These are phyloP conservation scores for Pharus latifolius DNA, from an alignment of 176 grass and related monocot genomes.

Conservation along the genomic window DNA sequence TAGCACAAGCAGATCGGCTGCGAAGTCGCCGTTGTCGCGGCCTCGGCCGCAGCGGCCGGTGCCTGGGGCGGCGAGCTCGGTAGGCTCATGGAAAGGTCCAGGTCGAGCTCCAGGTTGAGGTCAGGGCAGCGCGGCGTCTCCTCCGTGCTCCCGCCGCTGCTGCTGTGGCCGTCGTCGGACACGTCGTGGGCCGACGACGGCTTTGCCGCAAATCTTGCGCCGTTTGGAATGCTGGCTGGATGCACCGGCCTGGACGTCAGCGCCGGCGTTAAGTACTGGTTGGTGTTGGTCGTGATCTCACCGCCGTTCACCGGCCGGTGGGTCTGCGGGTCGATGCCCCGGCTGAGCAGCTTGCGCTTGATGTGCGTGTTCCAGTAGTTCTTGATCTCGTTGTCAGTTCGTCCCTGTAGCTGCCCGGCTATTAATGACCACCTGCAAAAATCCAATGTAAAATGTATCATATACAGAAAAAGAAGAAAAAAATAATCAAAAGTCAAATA, in stretches of 20 bases:
- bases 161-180: conserved; percentile 39
- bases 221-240: too few species aligned
- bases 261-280: neutral
- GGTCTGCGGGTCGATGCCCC: conserved; percentile 77
- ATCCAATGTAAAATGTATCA: too few species aligned
- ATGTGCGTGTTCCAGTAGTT: conserved; percentile 98
- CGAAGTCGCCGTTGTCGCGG: conserved; percentile 22
- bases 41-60: conserved; percentile 9
- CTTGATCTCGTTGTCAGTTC: conserved; percentile 95
- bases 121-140: conserved; percentile 65
- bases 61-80: conserved; percentile 46
- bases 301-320: conserved; percentile 45
- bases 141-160: conserved; percentile 51
- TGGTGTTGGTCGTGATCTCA: conserved; percentile 7
- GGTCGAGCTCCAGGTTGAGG: conserved; percentile 71
- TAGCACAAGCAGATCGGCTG: conserved; percentile 57
- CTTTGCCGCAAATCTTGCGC: too few species aligned
- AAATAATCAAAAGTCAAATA: too few species aligned
- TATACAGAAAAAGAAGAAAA: too few species aligned
- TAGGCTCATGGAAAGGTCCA: conserved; percentile 66
- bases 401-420: conserved; percentile 62
- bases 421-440: conserved; percentile 73
- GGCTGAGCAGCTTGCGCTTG: conserved; percentile 75
- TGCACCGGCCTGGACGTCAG: neutral
- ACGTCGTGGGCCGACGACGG: neutral